Evolutionary conservation across 345 rosid species (phyloP), one percentile per base, ranked within the genome.

Genomic region (Corchorus capsularis): DNA sequence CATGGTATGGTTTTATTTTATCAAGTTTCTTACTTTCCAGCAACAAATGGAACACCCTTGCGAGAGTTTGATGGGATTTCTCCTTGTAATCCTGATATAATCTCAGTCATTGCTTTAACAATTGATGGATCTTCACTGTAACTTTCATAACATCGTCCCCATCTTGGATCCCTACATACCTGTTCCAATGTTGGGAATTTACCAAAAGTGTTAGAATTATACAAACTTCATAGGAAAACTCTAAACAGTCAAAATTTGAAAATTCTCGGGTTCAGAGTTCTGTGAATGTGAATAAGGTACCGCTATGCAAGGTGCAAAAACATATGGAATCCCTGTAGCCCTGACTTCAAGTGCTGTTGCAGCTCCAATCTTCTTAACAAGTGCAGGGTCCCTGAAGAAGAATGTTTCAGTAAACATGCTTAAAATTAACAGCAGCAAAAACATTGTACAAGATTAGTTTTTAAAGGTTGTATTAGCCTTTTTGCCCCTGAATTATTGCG

Each of bases 271-370:
- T n/a, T n/a, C n/a, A n/a, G n/a, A n/a, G n/a, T n/a, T n/a, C n/a
- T n/a, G n/a, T n/a, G n/a, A n/a, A n/a, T n/a, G 5, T 43, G 3
- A n/a, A 4, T 5, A 41, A 65, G 1, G 64, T 87, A 93, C 99
- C 81, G 97, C 98, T 9, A 93, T 84, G 80, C 97, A 93, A 69
- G 98, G 99, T 12, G 98, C 98, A 65, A 96, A 96, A 43, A 69
- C 88, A 63, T 90, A 93, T 17, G 82, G 89, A 65, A 96, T 90
- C 64, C 98, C 97, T 0, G 98, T 96, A 0, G 98, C 98, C 76
- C 91, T 83, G 13, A 91, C 93, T 92, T 96, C 98, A 15, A 87
- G 90, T 6, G 99, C 99, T n/a, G 98, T 96, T 54, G 95, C 97
- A 19, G 88, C 93, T 79, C 99, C 98, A 73, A 96, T 93, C 80